Conservation (phyloP, 768 basidiomycete genomes). For the Tremella yokohamensis region DNA sequence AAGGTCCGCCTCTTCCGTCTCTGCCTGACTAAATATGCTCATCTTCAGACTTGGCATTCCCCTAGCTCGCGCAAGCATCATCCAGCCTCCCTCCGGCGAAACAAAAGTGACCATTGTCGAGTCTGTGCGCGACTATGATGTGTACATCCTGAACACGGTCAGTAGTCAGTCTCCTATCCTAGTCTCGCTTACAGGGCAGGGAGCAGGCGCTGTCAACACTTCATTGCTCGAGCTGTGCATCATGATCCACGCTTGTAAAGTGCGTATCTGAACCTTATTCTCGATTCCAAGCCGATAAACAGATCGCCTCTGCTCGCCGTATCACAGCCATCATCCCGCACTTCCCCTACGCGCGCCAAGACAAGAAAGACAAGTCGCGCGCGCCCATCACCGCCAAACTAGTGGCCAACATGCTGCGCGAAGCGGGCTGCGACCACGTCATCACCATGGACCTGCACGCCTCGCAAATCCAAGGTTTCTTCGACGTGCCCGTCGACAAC, state of each 20-base stretch:
- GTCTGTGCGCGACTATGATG: slow-evolving; percentile 94
- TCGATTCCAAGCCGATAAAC: neutral
- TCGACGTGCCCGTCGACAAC: slow-evolving; percentile 97
- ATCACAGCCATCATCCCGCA: slow-evolving; percentile 98
- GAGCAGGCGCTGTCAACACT: slow-evolving; percentile 74
- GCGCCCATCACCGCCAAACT: slow-evolving; percentile 98
- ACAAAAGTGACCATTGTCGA: slow-evolving; percentile 92
- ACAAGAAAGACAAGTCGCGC: slow-evolving; percentile 94
- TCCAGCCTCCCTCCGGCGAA: slow-evolving; percentile 75
- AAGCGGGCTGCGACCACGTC: slow-evolving; percentile 96
- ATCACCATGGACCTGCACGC: slow-evolving; percentile 99
- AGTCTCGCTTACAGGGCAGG: slow-evolving; percentile 16
- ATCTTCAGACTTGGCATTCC: slow-evolving; percentile 79
- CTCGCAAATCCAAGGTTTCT: slow-evolving; percentile 97
- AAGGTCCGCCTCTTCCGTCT: slow-evolving; percentile 65
- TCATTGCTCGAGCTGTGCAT: slow-evolving; percentile 98
- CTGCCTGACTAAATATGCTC: slow-evolving; percentile 2
- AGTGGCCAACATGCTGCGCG: slow-evolving; percentile 94
- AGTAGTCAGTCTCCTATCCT: slow-evolving; percentile 12
- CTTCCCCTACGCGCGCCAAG: slow-evolving; percentile 93
- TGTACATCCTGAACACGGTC: slow-evolving; percentile 84
- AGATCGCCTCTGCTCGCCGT: slow-evolving; percentile 83
- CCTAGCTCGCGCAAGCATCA: slow-evolving; percentile 61
- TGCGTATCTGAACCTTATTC: slow-evolving; percentile 15
- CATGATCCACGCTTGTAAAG: slow-evolving; percentile 93